Evolutionary conservation across 176 grass and related monocot species (phyloP).

Genomic region (Carex parvula): DNA sequence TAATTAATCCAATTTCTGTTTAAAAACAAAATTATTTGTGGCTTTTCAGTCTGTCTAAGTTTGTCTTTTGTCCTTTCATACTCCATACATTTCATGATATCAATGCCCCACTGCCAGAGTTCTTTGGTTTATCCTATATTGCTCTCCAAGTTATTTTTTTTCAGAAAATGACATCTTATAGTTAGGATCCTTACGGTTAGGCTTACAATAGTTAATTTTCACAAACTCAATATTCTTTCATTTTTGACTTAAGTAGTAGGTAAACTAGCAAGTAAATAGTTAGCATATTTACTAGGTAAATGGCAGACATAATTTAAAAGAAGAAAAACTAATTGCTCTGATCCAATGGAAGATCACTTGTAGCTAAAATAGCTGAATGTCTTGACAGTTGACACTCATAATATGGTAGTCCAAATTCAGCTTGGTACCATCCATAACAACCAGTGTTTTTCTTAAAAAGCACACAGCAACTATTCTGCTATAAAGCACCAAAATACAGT

Average conservation of each 20-base stretch:
- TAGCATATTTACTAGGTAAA: background rate
- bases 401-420: background rate
- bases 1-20: conserved; percentile 22
- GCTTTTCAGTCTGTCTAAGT: background rate
- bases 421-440: background rate
- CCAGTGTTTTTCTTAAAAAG: background rate
- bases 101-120: background rate
- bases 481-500: background rate
- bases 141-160: background rate
- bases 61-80: background rate
- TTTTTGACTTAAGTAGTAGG: background rate
- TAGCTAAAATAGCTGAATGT: background rate
- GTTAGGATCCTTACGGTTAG: background rate
- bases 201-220: background rate
- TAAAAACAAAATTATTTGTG: background rate
- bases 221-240: background rate
- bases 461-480: background rate
- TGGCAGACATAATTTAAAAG: background rate
- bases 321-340: background rate
- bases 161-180: too few species aligned
- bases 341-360: background rate
- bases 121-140: background rate
- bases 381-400: background rate
- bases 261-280: background rate
- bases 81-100: background rate